Conservation (phyloP, 2,329 filamentous ascomycete genomes). For the Fusarium sp. region DNA sequence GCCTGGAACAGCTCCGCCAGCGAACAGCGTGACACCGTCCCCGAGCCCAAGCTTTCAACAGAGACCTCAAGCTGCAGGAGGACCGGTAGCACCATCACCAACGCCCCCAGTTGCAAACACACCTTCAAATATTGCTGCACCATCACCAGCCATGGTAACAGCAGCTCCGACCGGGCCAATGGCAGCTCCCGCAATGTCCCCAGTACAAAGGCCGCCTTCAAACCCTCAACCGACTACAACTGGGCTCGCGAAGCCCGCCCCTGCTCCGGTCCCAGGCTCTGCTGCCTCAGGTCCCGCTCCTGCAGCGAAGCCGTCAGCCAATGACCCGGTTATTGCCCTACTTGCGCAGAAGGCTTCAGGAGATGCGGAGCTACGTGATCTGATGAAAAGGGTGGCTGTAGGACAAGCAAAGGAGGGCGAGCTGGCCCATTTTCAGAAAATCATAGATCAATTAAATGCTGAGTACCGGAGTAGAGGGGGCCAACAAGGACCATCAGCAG, state of each 20-base stretch:
- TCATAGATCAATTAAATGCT: conserved; percentile 81
- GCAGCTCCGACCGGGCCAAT: conserved; percentile 44
- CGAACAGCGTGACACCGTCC: conserved; percentile 30
- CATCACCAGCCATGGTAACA: conserved; percentile 35
- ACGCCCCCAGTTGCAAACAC: conserved; percentile 41
- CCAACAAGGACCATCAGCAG: conserved; percentile 66
- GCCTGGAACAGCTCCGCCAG: conserved; percentile 28
- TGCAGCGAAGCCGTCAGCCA: conserved; percentile 49
- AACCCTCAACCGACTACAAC: conserved; percentile 35
- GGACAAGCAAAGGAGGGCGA: conserved; percentile 79
- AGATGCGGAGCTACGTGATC: conserved; percentile 77
- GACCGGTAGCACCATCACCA: conserved; percentile 38
- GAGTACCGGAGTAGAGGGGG: conserved; percentile 67
- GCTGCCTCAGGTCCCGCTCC: conserved; percentile 22
- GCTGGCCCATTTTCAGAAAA: conserved; percentile 80
- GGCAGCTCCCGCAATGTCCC: conserved; percentile 43
- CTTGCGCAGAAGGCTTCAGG: conserved; percentile 80
- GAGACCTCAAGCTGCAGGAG: conserved; percentile 31
- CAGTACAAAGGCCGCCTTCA: conserved; percentile 41
- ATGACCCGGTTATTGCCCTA: conserved; percentile 84
- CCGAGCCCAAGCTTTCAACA: conserved; percentile 39
- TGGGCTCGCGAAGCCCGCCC: conserved; percentile 31
- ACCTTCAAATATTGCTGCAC: conserved; percentile 39
- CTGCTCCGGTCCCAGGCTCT: conserved; percentile 29
- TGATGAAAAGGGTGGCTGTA: conserved; percentile 87